These are phyloP conservation scores for Mycena rebaudengoi DNA, from an alignment of 768 basidiomycete genomes.

Conservation along the genomic window DNA sequence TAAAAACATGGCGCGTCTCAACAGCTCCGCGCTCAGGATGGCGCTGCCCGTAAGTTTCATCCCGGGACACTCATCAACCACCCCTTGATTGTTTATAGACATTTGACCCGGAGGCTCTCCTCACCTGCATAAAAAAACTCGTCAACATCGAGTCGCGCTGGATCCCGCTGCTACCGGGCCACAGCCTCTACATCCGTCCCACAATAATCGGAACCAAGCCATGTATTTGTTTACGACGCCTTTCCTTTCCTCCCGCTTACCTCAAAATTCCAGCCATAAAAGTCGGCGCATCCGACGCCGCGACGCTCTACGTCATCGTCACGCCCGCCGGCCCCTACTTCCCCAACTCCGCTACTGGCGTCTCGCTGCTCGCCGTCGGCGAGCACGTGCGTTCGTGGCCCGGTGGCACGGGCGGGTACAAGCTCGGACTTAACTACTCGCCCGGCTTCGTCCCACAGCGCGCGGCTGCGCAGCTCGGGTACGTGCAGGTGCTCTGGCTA, in stretches of 20 bases:
- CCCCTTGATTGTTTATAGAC: constrained; percentile 47
- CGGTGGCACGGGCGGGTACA: constrained; percentile 80
- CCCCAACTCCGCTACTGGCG: constrained; percentile 48
- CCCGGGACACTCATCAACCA: not conserved
- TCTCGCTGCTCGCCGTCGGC: constrained; percentile 51
- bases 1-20: constrained; percentile 85
- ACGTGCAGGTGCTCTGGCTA: constrained; percentile 84
- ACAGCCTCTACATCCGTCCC: constrained; percentile 89
- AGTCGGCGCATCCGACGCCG: constrained; percentile 75
- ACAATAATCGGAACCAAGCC: constrained; percentile 70
- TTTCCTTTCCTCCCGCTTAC: constrained; percentile 54
- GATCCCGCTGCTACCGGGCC: constrained; percentile 79
- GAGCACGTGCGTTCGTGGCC: constrained; percentile 58
- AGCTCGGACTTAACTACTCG: constrained; percentile 75
- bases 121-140: constrained; percentile 79
- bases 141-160: constrained; percentile 79
- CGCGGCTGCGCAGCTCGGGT: constrained; percentile 71
- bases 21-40: constrained; percentile 71
- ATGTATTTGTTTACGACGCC: constrained; percentile 35
- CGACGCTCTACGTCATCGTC: constrained; percentile 78
- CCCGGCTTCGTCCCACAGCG: constrained; percentile 68
- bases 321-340: constrained; percentile 83
- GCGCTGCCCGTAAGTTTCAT: constrained; percentile 68
- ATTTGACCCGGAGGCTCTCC: constrained; percentile 75
- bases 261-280: constrained; percentile 50